A percentile compares a stretch with the other conserved stretches of the same genome.
Evolutionary conservation across 2,329 filamentous ascomycete species (phyloP).

Genomic region (Colletotrichum sp.): DNA sequence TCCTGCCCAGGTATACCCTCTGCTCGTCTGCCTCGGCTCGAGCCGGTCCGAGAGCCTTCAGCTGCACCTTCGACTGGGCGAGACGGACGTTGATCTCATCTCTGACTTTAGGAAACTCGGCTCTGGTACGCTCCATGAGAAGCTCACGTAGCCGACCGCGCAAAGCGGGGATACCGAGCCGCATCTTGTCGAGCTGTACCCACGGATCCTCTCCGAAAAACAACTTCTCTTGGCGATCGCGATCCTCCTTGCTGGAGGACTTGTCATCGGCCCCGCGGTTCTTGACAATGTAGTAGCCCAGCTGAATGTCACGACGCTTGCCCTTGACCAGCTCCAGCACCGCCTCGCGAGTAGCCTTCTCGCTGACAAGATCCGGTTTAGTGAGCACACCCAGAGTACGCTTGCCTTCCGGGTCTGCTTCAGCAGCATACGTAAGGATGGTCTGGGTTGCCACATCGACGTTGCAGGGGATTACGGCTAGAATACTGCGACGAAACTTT

Average conservation of each 20-base stretch:
- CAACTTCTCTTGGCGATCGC: not conserved
- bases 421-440: slow-evolving; percentile 40
- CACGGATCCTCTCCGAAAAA: slow-evolving; percentile 15
- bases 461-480: slow-evolving; percentile 48
- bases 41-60: no score
- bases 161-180: slow-evolving; percentile 29
- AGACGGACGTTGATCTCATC: no score
- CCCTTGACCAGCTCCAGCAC: slow-evolving; percentile 22
- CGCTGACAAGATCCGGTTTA: slow-evolving; percentile 46
- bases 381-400: slow-evolving; percentile 53
- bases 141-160: slow-evolving; percentile 27
- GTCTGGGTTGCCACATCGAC: slow-evolving; percentile 46
- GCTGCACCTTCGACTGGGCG: no score
- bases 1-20: no score
- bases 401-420: slow-evolving; percentile 41
- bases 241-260: not conserved
- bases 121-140: slow-evolving; percentile 9
- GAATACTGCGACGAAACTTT: slow-evolving; percentile 23
- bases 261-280: slow-evolving; percentile 28
- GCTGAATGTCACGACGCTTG: slow-evolving; percentile 19
- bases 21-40: no score
- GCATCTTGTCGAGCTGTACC: slow-evolving; percentile 19
- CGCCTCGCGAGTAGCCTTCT: slow-evolving; percentile 20
- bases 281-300: slow-evolving; percentile 28
- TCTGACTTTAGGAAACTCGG: no score